Base-by-base conservation (phyloP, 768 basidiomycete genomes). In the Russula ochroleuca region DNA sequence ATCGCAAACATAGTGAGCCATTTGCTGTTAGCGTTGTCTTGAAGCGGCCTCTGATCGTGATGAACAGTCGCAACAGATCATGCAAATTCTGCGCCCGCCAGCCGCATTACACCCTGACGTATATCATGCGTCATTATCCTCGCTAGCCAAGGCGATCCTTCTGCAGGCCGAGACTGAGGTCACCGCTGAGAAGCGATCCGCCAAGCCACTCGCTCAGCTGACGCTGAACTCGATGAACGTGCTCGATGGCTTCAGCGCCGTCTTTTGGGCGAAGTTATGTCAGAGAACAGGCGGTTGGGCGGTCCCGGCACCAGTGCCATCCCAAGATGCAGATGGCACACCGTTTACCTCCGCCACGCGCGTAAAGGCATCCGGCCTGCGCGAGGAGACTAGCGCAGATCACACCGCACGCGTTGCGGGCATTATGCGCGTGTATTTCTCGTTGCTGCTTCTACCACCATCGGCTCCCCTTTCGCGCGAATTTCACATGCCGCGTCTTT, bases 121-220 rank as follows among this genome's bases (percentile, higher is more conserved):
- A 58, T 95, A 94, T 72, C 73, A 79, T 52, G 90, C 92, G 55
- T 80, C 88, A 23, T 82, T 95, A 50, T 94, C 91, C 23, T 88
- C 94, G n/a, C 82, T 98, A 45, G 79, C 92, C 52, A 98, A 98
- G 72, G 79, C 85, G 19, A 86, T 98, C 64, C 80, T 98, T 49
- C 80, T 90, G 38, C 96, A 98, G 76, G 94, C 94, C 19, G 94
- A 97, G 77, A 89, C 87, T 0, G 96, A 98, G 74, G 91, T 96
- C 10, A 85, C 89, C 1, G 94, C 94, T 2, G 91, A 95, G 74
- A 86, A 89, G 70, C 85, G 85, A 35, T 88, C 89, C 25, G 94
- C 94, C 0, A 79, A 81, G 41, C 96, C 96, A 0, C 81, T 99
- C 25, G 92, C 90, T 0, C 82, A 83, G 37, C 84, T 97, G 13